Conservation (phyloP, 2,329 filamentous ascomycete genomes). For the Penicillium sp. region DNA sequence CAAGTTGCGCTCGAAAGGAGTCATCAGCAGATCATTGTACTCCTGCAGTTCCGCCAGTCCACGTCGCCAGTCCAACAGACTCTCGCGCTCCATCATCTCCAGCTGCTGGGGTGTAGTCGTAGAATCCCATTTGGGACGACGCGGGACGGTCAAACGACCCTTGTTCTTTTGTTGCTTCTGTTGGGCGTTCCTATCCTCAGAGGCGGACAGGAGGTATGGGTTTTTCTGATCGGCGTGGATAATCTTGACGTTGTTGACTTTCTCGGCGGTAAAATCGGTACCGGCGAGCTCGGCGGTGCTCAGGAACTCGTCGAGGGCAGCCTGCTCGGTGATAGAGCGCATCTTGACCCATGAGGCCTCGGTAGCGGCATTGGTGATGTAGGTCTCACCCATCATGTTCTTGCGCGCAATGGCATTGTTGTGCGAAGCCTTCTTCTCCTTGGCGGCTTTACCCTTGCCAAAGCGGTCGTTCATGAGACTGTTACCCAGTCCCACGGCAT, state of each 20-base stretch:
- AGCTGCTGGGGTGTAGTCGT: constrained; percentile 80
- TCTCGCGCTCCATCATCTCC: constrained; percentile 74
- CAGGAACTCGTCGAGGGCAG: constrained; percentile 92
- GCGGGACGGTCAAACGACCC: constrained; percentile 78
- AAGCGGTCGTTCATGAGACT: constrained; percentile 98
- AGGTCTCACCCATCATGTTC: constrained; percentile 77
- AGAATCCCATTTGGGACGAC: constrained; percentile 85
- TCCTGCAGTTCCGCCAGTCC: constrained; percentile 91
- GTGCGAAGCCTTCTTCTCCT: constrained; percentile 71
- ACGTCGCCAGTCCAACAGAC: constrained; percentile 82
- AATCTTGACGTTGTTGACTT: constrained; percentile 98
- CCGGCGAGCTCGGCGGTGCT: constrained; percentile 95
- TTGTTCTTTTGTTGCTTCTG: constrained; percentile 83
- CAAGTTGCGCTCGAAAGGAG: constrained; percentile 93
- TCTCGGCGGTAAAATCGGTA: constrained; percentile 97
- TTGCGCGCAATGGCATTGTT: constrained; percentile 67
- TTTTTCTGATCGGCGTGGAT: constrained; percentile 97
- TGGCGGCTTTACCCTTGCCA: constrained; percentile 82
- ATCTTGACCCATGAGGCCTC: constrained; percentile 99
- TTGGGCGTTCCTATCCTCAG: constrained; percentile 75
- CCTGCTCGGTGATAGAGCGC: constrained; percentile 97
- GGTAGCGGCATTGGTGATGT: constrained; percentile 85
- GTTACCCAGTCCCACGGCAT: constrained; percentile 91
- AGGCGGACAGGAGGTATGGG: constrained; percentile 81
- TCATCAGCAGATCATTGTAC: constrained; percentile 92